Conservation (phyloP, 768 basidiomycete species). For the Pisolithus marmoratus region DNA sequence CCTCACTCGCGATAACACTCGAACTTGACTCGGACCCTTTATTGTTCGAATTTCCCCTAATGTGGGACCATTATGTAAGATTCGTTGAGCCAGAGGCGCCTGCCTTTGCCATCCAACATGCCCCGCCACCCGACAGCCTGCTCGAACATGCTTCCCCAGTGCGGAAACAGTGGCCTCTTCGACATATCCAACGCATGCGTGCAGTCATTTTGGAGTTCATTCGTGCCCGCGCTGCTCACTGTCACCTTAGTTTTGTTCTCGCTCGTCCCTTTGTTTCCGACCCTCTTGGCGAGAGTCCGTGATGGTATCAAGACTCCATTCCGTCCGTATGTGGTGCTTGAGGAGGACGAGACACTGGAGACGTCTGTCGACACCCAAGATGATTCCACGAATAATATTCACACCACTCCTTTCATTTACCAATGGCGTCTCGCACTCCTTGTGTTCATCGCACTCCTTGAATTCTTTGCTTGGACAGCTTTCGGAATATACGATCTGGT, state of each 20-base stretch:
- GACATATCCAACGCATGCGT: conserved; percentile 41
- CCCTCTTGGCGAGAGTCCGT: not conserved
- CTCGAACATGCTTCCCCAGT: not conserved
- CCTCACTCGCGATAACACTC: no score
- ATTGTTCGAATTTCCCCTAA: no score
- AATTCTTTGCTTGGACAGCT: conserved; percentile 13
- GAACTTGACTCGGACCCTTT: no score
- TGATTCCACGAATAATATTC: not conserved
- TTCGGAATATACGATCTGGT: conserved; percentile 9
- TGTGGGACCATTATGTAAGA: no score
- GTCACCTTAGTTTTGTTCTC: not conserved
- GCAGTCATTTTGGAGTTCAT: conserved; percentile 39
- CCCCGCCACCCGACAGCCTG: no score
- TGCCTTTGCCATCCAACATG: no score
- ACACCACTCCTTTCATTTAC: not conserved
- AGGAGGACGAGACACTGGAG: conserved; percentile 1
- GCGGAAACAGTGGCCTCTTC: not conserved
- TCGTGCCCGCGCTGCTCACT: not conserved
- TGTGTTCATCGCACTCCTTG: conserved; percentile 9
- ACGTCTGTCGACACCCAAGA: not conserved
- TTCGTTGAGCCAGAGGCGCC: no score
- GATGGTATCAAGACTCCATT: not conserved
- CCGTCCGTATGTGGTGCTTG: not conserved
- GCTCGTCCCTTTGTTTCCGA: not conserved
- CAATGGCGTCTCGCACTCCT: conserved; percentile 13